Evolutionary conservation across 805 yeast species (phyloP).

Genomic region (Cyberlindnera misumaiensis): DNA sequence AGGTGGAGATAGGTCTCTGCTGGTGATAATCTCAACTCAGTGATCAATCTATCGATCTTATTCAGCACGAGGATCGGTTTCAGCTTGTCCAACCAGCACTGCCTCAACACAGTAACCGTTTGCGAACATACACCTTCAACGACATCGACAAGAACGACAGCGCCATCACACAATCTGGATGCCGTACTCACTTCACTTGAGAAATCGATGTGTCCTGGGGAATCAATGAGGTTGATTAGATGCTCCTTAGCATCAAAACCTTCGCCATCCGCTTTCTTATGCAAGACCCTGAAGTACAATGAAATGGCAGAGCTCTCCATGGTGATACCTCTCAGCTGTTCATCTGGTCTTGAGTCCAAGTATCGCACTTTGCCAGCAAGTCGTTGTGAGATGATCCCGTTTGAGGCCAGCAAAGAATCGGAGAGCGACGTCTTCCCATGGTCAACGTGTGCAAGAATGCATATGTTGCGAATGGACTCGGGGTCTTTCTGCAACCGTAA

Average conservation of each 20-base stretch:
- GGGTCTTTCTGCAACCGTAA: slow-evolving; percentile 64
- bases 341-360: slow-evolving; percentile 91
- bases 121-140: slow-evolving; percentile 99
- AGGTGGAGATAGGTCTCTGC: slow-evolving; percentile 81
- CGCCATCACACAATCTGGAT: slow-evolving; percentile 94
- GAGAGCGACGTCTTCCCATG: slow-evolving; percentile 96
- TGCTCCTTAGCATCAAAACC: slow-evolving; percentile 54
- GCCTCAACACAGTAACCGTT: slow-evolving; percentile 89
- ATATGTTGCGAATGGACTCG: slow-evolving; percentile 72
- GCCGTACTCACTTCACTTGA: slow-evolving; percentile 95
- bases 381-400: slow-evolving; percentile 91
- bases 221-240: slow-evolving; percentile 86
- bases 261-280: slow-evolving; percentile 31
- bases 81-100: slow-evolving; percentile 90
- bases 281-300: slow-evolving; percentile 71
- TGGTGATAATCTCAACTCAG: slow-evolving; percentile 78
- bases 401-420: slow-evolving; percentile 87
- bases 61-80: slow-evolving; percentile 85
- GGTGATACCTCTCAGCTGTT: slow-evolving; percentile 92
- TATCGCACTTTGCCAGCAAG: slow-evolving; percentile 94
- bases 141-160: slow-evolving; percentile 89
- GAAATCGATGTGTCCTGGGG: slow-evolving; percentile 99
- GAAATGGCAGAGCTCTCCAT: slow-evolving; percentile 97
- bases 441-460: slow-evolving; percentile 96
- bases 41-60: slow-evolving; percentile 80